Conservation (phyloP, 345 rosid genomes). For the Lepidium sativum region DNA sequence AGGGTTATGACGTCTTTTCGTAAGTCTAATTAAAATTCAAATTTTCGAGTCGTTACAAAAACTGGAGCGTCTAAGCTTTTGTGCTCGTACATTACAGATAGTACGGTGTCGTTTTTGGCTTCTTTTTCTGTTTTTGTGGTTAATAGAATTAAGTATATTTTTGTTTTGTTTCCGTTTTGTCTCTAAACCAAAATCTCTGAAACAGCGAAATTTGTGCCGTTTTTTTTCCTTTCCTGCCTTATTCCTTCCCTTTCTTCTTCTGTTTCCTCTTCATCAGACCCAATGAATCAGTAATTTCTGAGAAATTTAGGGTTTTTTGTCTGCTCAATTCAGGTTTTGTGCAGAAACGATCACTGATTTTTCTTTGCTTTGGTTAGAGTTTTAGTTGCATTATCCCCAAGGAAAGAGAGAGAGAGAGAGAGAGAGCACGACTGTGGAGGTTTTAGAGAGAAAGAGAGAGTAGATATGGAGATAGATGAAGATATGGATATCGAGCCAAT, state of each 20-base stretch:
- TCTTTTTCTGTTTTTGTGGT: neutral
- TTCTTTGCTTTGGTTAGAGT: conserved; percentile 2
- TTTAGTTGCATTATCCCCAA: neutral
- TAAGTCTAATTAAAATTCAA: conserved; percentile 26
- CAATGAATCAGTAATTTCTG: conserved; percentile 18
- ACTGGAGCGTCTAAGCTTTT: conserved; percentile 25
- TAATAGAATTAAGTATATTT: neutral
- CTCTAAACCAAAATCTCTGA: conserved; percentile 11
- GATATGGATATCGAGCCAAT: conserved; percentile 53
- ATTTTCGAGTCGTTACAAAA: conserved; percentile 46
- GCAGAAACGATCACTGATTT: conserved; percentile 8
- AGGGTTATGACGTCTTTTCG: conserved; percentile 9
- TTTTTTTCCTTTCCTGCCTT: conserved; percentile 4
- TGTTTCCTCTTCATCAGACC: conserved; percentile 5
- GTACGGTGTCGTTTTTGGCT: conserved; percentile 11
- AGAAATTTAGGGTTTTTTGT: conserved; percentile 30
- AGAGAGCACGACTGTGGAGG: conserved; percentile 9
- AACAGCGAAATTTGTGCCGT: conserved; percentile 34
- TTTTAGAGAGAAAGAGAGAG: conserved; percentile 20
- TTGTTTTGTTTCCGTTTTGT: conserved; percentile 10
- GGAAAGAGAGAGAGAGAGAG: conserved; percentile 1
- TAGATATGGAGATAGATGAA: conserved; percentile 33
- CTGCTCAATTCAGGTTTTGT: neutral
- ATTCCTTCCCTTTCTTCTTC: conserved; percentile 6
- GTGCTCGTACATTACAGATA: conserved; percentile 24